A percentile compares a stretch with the other conserved stretches of the same genome.
Evolutionary conservation across 805 yeast species (phyloP).

Genomic region (Ogataea saltuana): DNA sequence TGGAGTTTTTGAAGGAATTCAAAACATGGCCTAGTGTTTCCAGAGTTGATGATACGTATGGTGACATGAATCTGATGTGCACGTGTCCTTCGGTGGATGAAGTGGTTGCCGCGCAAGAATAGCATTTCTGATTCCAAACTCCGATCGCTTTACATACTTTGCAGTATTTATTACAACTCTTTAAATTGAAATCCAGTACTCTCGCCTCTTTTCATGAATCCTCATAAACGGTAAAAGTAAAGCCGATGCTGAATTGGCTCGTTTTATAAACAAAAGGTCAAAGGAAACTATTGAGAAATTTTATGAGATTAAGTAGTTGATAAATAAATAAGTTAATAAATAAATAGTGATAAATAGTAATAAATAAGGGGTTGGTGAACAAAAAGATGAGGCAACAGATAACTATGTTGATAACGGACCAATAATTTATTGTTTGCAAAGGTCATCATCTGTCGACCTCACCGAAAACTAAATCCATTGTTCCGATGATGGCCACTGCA

Average conservation of each 20-base stretch:
- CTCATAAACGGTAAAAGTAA: too few relatives aligned
- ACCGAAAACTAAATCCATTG: conserved; percentile 93
- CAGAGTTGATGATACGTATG: conserved; percentile 91
- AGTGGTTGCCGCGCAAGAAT: conserved; percentile 40
- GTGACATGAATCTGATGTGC: conserved; percentile 89
- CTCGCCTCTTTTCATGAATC: too few relatives aligned
- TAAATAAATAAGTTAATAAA: conserved; percentile 9
- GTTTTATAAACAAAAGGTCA: neutral
- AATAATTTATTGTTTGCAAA: neutral
- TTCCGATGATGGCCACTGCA: conserved; percentile 91
- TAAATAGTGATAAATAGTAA: conserved; percentile 1
- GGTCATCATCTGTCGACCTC: conserved; percentile 78
- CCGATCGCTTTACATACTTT: too few relatives aligned
- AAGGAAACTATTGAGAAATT: neutral
- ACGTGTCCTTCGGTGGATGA: conserved; percentile 90
- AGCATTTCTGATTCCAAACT: neutral
- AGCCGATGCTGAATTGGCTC: too few relatives aligned
- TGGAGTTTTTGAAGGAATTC: conserved; percentile 65
- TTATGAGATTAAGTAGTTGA: conserved; percentile 3
- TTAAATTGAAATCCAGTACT: too few relatives aligned
- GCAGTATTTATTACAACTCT: too few relatives aligned
- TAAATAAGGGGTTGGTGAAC: neutral
- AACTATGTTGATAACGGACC: conserved; percentile 6
- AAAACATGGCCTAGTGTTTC: conserved; percentile 97
- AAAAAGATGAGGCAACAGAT: conserved; percentile 3